A percentile compares a stretch with the other conserved stretches of the same genome.
Conservation (phyloP, 352 stramenopile species). For the Globisporangium middletonii region DNA sequence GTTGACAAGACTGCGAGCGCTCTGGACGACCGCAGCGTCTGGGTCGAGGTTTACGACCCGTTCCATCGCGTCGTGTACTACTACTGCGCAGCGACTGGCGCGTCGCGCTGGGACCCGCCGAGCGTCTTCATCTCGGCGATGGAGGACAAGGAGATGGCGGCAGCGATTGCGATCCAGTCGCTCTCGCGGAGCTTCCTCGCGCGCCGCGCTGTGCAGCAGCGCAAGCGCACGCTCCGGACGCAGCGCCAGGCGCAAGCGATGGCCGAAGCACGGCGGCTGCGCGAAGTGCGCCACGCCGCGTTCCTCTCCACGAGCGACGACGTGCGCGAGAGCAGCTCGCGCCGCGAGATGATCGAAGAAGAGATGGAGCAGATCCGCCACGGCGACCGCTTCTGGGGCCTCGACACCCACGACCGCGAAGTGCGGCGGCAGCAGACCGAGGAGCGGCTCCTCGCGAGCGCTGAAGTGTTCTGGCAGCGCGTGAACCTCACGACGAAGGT, state of each 20-base stretch:
- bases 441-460: constrained; percentile 32
- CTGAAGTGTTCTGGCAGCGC: constrained; percentile 36
- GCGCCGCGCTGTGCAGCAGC: constrained; percentile 25
- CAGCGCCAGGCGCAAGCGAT: constrained; percentile 20
- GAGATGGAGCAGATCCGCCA: constrained; percentile 39
- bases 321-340: constrained; percentile 28
- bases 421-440: constrained; percentile 31
- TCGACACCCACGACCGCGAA: constrained; percentile 38
- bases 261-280: constrained; percentile 13
- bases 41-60: constrained; percentile 64
- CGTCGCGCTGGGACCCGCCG: constrained; percentile 44
- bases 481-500: constrained; percentile 24
- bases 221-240: constrained; percentile 18
- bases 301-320: constrained; percentile 24
- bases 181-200: constrained; percentile 38
- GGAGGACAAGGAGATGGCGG: constrained; percentile 38
- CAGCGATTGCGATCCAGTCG: constrained; percentile 51
- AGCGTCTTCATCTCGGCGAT: constrained; percentile 24
- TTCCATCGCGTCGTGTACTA: constrained; percentile 55
- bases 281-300: constrained; percentile 15
- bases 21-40: constrained; percentile 11
- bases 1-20: constrained; percentile 1
- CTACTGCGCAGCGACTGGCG: constrained; percentile 35
- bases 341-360: constrained; percentile 47
- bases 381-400: constrained; percentile 49